These are phyloP conservation scores for Symbiodinium natans DNA, from an alignment of 73 alveolate species.

Conservation along the genomic window DNA sequence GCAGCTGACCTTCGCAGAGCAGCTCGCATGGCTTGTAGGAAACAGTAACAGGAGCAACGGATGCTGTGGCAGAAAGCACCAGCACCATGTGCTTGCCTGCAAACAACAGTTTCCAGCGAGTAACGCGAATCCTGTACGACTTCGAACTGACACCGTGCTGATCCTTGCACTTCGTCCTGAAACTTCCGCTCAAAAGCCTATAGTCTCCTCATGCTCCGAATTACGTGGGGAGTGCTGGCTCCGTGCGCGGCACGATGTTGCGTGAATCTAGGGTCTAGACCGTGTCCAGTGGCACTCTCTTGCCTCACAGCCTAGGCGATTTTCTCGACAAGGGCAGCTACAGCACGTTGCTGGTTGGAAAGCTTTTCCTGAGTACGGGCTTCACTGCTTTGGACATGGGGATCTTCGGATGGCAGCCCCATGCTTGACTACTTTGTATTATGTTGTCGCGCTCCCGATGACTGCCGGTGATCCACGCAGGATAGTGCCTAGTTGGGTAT, in stretches of 20 bases:
- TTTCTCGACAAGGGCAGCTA: slow-evolving; percentile 42
- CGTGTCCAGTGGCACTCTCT: not conserved
- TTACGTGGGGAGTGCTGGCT: not conserved
- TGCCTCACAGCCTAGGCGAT: slow-evolving; percentile 12
- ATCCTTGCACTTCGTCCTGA: no score
- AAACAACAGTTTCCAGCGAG: no score
- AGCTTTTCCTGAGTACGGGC: not conserved
- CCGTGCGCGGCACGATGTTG: not conserved
- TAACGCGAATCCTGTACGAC: no score
- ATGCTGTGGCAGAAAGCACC: no score
- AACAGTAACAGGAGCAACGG: no score
- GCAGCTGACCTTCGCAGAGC: no score
- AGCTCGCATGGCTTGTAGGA: no score
- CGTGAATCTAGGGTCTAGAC: not conserved
- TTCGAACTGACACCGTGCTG: no score
- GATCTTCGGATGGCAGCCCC: not conserved
- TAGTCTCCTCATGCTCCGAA: no score
- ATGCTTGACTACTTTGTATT: not conserved
- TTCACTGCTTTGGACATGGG: not conserved
- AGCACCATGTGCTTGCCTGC: no score
- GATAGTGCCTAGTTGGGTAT: not conserved
- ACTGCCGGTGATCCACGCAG: not conserved
- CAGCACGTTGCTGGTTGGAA: not conserved
- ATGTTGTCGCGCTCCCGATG: not conserved
- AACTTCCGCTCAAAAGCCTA: no score